phyloP scores from a whole-genome alignment of 352 stramenopile genomes.

The Phytophthora idaei region DNA sequence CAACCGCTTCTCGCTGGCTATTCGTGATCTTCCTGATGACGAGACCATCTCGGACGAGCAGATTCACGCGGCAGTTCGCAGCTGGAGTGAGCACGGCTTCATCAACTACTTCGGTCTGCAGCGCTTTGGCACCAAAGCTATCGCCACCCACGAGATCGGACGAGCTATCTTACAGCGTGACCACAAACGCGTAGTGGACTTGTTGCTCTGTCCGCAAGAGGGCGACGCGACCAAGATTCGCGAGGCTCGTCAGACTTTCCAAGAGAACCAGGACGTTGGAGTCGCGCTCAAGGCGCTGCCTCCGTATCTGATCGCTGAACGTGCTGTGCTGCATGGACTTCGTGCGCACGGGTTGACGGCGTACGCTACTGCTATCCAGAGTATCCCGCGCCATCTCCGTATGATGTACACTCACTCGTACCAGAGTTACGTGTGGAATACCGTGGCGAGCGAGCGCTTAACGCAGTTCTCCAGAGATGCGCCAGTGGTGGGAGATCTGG shows the following conservation, averaged over 20 bases:
- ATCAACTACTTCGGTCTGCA: conserved; percentile 99
- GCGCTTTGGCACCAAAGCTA: conserved; percentile 93
- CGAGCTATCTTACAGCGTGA: conserved; percentile 93
- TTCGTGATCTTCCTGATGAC: conserved; percentile 88
- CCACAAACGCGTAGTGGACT: conserved; percentile 89
- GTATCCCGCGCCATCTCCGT: conserved; percentile 84
- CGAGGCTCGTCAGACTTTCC: conserved; percentile 68
- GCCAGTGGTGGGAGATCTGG: conserved; percentile 92
- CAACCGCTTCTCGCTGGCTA: conserved; percentile 96
- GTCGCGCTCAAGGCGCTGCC: conserved; percentile 66
- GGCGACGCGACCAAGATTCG: conserved; percentile 80
- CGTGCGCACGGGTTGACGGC: conserved; percentile 59
- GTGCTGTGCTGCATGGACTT: conserved; percentile 69
- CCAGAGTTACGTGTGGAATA: conserved; percentile 98
- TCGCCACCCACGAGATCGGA: conserved; percentile 90
- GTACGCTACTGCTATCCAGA: conserved; percentile 69
- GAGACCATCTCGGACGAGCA: conserved; percentile 61
- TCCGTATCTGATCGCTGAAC: conserved; percentile 85
- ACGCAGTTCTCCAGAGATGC: conserved; percentile 65
- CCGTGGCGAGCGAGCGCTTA: conserved; percentile 89
- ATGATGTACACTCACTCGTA: conserved; percentile 94
- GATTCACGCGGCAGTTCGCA: conserved; percentile 69
- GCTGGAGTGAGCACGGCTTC: conserved; percentile 89
- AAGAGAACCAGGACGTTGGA: conserved; percentile 60
- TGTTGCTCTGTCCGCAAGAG: conserved; percentile 89